These are phyloP conservation scores for Bombardia bombarda DNA, from an alignment of 495 filamentous ascomycete species.

Conservation along the genomic window DNA sequence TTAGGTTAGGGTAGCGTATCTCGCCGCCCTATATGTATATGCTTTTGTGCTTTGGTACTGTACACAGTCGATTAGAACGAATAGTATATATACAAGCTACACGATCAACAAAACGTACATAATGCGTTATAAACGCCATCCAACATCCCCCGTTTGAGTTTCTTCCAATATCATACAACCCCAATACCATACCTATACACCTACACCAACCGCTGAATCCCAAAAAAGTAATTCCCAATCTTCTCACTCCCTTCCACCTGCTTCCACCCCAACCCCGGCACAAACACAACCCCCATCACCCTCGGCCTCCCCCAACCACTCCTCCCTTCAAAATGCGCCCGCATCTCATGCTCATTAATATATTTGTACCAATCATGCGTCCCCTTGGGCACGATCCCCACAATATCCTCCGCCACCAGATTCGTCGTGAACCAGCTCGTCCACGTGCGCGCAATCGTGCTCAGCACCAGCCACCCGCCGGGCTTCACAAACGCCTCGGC, in stretches of 20 bases:
- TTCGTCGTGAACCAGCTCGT: conserved; percentile 87
- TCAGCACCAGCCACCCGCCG: conserved; percentile 85
- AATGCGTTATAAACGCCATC: too few species aligned
- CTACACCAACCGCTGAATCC: conserved; percentile 46
- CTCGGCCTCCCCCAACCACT: conserved; percentile 29
- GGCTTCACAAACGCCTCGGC: conserved; percentile 70
- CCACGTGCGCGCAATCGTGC: conserved; percentile 84
- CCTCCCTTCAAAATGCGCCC: conserved; percentile 46
- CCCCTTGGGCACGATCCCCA: conserved; percentile 80
- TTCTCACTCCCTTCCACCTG: conserved; percentile 74
- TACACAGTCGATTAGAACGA: too few species aligned
- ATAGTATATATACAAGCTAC: too few species aligned
- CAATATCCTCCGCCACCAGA: conserved; percentile 79
- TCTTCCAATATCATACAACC: not conserved
- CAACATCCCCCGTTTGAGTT: too few species aligned
- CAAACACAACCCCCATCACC: conserved; percentile 81
- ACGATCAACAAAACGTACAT: too few species aligned
- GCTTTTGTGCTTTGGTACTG: not conserved
- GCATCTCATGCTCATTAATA: conserved; percentile 76
- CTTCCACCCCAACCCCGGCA: conserved; percentile 88
- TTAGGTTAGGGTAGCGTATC: conserved; percentile 44
- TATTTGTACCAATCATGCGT: conserved; percentile 97
- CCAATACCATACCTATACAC: not conserved
- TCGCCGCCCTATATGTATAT: too few species aligned
- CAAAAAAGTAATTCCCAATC: conserved; percentile 96